Base-by-base conservation (phyloP, 495 filamentous ascomycete genomes). In the Penicillium desertorum region DNA sequence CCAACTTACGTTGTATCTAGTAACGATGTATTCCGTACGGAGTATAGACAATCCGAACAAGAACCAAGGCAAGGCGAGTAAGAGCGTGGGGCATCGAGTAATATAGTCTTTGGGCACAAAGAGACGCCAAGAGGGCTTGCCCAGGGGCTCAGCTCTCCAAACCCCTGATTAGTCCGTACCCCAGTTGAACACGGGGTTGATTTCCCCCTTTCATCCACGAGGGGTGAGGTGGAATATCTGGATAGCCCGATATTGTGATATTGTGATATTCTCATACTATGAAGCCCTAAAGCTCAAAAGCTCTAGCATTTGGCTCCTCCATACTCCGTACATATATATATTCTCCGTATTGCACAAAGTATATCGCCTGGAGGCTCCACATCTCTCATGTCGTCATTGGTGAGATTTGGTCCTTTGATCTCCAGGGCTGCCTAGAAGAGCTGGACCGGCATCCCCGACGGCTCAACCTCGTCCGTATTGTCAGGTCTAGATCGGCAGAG, bases 401-500 rank as follows among this genome's bases (percentile, higher is more conserved):
- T 47, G 44, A 46, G 44, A 46, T 27, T 25, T 12, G 30, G 12
- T 10, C 2, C 29, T 34, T 32, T 34, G 30, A 34, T 34, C 30
- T 30, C 27, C 27, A 29, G 27, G 27, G 27, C 27, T 42, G 39
- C 39, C 42, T 22, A 30, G 16, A 47, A 17, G 45, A 48, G 45
- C 45, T 32, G 45, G 25, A 22, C 44, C 45, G 52, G 54, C 59
- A 53, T 45, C 59, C 54, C 59, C 59, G 59, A 62, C 30, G 46
- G 47, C 58, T 60, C 44, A 49, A 57, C 60, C 51, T 56, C 14
- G 43, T 48, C 47, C 48, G 36, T 17, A 17, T 37, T 8, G 41
- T 39, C 22, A 17, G 61, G 54, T 41, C 58, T 61, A 45, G 63
- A 66, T 63, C 63, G 57, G 61, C 57, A n/a, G 16, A 29, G 25